These are phyloP conservation scores for Parastagonospora avenae DNA, from an alignment of 2,329 filamentous ascomycete species.

Conservation along the genomic window DNA sequence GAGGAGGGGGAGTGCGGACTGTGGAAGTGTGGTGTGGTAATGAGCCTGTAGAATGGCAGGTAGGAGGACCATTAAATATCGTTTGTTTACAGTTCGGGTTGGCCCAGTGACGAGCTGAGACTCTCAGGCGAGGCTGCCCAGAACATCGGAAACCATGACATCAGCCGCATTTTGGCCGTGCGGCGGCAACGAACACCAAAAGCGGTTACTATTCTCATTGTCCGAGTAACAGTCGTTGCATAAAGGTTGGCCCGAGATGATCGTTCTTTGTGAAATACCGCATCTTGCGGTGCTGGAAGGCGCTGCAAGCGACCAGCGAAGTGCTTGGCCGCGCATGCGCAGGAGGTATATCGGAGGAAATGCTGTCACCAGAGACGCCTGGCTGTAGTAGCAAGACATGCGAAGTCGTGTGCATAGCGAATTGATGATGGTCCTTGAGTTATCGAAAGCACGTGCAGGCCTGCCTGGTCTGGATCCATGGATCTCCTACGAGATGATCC, in stretches of 20 bases:
- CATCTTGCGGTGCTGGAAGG: not conserved
- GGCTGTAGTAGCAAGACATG: too few species aligned
- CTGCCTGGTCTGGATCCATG: too few species aligned
- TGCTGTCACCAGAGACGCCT: too few species aligned
- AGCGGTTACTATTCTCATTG: not conserved
- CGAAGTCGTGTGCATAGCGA: too few species aligned
- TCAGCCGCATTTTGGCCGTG: conserved; percentile 27
- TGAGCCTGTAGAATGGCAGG: conserved; percentile 24
- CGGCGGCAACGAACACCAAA: conserved; percentile 8
- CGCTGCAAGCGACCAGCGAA: too few species aligned
- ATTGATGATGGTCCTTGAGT: too few species aligned
- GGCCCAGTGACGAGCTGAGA: conserved; percentile 32
- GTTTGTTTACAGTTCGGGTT: conserved; percentile 42
- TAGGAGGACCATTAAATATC: conserved; percentile 38
- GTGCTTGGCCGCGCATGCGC: too few species aligned
- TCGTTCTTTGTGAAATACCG: not conserved
- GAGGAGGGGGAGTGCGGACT: conserved; percentile 18
- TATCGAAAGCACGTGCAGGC: too few species aligned
- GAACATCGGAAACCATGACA: conserved; percentile 28
- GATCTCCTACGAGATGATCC: too few species aligned
- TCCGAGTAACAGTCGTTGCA: not conserved
- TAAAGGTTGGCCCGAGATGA: not conserved
- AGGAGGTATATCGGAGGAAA: too few species aligned
- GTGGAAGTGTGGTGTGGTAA: conserved; percentile 20
- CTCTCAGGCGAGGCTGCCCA: conserved; percentile 13